Evolutionary conservation across 2,329 filamentous ascomycete genomes (phyloP).

Genomic region (Colletotrichum gloeosporioides): DNA sequence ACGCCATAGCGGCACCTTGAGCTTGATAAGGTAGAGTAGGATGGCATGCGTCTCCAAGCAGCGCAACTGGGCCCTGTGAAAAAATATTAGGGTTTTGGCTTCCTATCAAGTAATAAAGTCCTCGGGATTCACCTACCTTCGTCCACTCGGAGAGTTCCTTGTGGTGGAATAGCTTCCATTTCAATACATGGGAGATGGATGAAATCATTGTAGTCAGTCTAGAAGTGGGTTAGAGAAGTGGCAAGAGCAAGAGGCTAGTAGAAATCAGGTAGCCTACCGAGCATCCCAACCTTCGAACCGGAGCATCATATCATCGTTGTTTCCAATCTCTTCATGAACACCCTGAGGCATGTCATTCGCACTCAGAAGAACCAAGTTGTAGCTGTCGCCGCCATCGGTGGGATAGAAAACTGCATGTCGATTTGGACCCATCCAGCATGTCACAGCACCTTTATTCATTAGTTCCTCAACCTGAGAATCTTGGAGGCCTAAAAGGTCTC

Average conservation of each 20-base stretch:
- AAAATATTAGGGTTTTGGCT: not conserved
- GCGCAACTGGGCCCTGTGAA: constrained; percentile 9
- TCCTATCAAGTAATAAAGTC: not conserved
- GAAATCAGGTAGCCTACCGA: not conserved
- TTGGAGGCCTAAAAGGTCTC: not conserved
- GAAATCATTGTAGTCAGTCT: not conserved
- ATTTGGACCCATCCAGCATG: not conserved
- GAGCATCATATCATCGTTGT: not conserved
- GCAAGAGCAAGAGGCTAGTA: not conserved
- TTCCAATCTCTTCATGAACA: not conserved
- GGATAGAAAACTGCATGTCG: not conserved
- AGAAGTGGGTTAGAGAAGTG: not conserved
- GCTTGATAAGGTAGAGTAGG: constrained; percentile 26
- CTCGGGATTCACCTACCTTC: not conserved
- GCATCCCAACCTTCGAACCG: not conserved
- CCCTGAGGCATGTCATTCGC: not conserved
- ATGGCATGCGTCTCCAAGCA: constrained; percentile 11
- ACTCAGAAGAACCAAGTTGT: not conserved
- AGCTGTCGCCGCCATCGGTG: not conserved
- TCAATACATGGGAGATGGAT: not conserved
- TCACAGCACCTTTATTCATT: not conserved
- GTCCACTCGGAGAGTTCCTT: not conserved
- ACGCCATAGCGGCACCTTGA: constrained; percentile 27
- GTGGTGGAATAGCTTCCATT: not conserved
- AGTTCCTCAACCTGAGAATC: not conserved